Evolutionary conservation across 139 green algal species (phyloP).

Genomic region (Ostreobium quekettii): DNA sequence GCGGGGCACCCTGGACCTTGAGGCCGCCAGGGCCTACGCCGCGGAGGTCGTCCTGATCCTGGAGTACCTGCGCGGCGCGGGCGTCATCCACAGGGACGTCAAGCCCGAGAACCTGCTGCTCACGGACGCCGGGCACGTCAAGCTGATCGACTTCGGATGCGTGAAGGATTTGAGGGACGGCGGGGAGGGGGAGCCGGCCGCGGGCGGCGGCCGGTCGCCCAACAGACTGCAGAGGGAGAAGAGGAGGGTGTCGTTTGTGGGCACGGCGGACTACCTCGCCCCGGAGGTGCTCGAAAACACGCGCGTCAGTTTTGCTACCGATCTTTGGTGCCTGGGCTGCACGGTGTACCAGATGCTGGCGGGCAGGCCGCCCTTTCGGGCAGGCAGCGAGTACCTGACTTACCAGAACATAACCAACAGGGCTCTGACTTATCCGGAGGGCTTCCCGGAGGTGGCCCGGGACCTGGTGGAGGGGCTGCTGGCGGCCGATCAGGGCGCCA

Average conservation of each 20-base stretch:
- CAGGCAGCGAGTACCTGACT: slow-evolving; percentile 69
- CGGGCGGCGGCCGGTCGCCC: neutral
- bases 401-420: slow-evolving; percentile 55
- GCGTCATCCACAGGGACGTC: slow-evolving; percentile 48
- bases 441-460: slow-evolving; percentile 25
- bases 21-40: slow-evolving; percentile 44
- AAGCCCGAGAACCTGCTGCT: slow-evolving; percentile 92
- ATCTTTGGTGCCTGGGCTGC: slow-evolving; percentile 80
- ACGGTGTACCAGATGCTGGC: slow-evolving; percentile 46
- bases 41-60: slow-evolving; percentile 78
- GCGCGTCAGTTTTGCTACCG: slow-evolving; percentile 43
- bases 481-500: slow-evolving; percentile 36
- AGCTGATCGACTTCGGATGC: slow-evolving; percentile 89
- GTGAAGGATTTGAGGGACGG: slow-evolving; percentile 38
- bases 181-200: neutral
- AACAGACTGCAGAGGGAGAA: neutral
- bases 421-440: slow-evolving; percentile 32
- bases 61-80: slow-evolving; percentile 38
- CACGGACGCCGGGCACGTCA: slow-evolving; percentile 60
- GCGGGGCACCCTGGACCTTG: slow-evolving; percentile 30
- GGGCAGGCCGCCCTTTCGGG: slow-evolving; percentile 66
- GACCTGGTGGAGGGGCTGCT: slow-evolving; percentile 64
- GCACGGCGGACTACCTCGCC: slow-evolving; percentile 81
- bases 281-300: slow-evolving; percentile 70
- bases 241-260: slow-evolving; percentile 50